Conservation (phyloP, 2,329 filamentous ascomycete genomes). For the Pseudogymnoascus sp. region DNA sequence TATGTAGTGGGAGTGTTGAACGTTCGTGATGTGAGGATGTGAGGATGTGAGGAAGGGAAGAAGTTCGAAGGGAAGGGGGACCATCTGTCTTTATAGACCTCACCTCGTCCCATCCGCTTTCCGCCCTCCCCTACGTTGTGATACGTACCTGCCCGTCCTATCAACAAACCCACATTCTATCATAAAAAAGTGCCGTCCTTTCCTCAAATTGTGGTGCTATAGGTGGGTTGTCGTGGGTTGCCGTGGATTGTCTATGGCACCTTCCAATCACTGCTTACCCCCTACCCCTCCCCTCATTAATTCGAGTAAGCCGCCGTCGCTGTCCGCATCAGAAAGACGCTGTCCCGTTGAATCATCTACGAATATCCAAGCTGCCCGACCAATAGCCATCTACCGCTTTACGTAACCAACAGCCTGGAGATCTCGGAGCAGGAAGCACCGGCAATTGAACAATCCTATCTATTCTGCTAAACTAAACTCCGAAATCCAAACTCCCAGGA, state of each 20-base stretch:
- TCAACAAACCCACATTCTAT: neutral
- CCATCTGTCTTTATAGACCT: neutral
- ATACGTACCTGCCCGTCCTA: conserved; percentile 6
- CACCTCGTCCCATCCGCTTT: neutral
- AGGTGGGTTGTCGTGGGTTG: neutral
- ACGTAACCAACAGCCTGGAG: neutral
- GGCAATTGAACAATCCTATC: neutral
- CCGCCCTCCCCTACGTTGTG: neutral
- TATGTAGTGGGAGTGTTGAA: neutral
- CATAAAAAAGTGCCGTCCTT: conserved; percentile 1
- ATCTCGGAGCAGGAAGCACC: conserved; percentile 9
- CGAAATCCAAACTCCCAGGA: neutral
- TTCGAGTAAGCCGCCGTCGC: neutral
- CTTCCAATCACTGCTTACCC: neutral
- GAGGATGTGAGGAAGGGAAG: neutral
- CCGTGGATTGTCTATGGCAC: neutral
- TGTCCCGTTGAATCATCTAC: neutral
- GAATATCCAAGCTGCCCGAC: neutral
- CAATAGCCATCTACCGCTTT: neutral
- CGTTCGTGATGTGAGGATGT: neutral
- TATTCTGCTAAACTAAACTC: neutral
- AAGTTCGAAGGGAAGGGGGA: neutral
- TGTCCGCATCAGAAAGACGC: neutral
- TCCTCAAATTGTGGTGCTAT: neutral
- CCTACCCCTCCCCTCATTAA: neutral